These are phyloP conservation scores for Rhodosporidiobolus odoratus DNA, from an alignment of 768 basidiomycete species.

Conservation along the genomic window DNA sequence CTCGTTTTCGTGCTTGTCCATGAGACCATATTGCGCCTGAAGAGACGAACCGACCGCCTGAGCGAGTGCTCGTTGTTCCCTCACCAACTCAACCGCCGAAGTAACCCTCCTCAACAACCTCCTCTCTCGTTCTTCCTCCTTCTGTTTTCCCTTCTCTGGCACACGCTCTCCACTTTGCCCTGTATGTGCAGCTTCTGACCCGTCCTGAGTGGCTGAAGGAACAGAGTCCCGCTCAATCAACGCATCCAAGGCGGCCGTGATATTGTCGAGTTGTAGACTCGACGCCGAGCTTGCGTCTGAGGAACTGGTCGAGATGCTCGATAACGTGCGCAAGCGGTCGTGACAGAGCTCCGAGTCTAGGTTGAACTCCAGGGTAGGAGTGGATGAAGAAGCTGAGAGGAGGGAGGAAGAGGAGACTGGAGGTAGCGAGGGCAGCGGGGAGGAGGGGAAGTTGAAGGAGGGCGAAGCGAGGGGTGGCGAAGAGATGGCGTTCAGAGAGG, in stretches of 20 bases:
- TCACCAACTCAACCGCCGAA: background rate
- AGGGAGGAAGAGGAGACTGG: background rate
- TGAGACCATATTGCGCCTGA: background rate
- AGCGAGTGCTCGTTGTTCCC: background rate
- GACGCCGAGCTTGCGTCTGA: background rate
- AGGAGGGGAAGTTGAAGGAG: no score
- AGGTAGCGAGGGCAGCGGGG: background rate
- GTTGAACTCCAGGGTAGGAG: background rate
- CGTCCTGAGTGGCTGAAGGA: background rate
- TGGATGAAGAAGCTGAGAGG: background rate
- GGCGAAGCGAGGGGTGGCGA: no score
- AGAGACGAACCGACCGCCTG: background rate
- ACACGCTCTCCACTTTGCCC: background rate
- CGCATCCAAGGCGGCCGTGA: background rate
- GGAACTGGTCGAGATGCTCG: background rate
- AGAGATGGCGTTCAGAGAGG: background rate
- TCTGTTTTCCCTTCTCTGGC: background rate
- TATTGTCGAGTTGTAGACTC: slow-evolving; percentile 1
- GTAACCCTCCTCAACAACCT: background rate
- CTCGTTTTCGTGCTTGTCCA: background rate
- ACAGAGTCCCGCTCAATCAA: background rate
- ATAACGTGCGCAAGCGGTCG: background rate
- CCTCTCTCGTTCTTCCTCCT: background rate
- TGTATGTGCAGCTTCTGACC: background rate
- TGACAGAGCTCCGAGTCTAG: background rate